A percentile compares a stretch with the other conserved stretches of the same genome.
Conservation (phyloP, 495 filamentous ascomycete genomes). For the Geopyxis carbonaria region DNA sequence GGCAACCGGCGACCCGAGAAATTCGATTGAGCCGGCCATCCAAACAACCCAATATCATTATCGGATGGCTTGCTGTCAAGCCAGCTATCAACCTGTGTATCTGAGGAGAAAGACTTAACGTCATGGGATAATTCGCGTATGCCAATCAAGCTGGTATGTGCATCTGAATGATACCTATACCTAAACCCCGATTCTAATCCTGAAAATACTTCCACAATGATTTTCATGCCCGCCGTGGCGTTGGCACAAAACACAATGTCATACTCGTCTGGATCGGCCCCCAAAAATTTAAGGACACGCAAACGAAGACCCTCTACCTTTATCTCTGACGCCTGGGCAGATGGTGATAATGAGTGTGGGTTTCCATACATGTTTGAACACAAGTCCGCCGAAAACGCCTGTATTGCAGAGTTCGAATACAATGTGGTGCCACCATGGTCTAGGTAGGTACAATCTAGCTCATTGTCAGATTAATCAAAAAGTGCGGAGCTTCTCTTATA, state of each 20-base stretch:
- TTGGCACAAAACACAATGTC: slow-evolving; percentile 87
- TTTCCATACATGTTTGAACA: slow-evolving; percentile 71
- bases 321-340: slow-evolving; percentile 58
- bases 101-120: slow-evolving; percentile 47
- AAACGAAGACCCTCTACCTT: slow-evolving; percentile 62
- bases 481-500: background rate
- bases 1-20: slow-evolving; percentile 74
- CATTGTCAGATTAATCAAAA: slow-evolving; percentile 1
- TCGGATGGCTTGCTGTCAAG: slow-evolving; percentile 25
- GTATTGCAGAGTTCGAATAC: slow-evolving; percentile 65
- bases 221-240: slow-evolving; percentile 77
- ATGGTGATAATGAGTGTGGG: slow-evolving; percentile 70
- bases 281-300: slow-evolving; percentile 58
- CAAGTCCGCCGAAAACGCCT: slow-evolving; percentile 58
- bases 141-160: slow-evolving; percentile 80
- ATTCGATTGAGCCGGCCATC: slow-evolving; percentile 84
- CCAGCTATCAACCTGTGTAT: slow-evolving; percentile 55
- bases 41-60: slow-evolving; percentile 41
- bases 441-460: slow-evolving; percentile 62
- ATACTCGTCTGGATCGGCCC: slow-evolving; percentile 66
- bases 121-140: slow-evolving; percentile 52
- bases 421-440: slow-evolving; percentile 85
- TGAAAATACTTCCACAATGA: slow-evolving; percentile 59
- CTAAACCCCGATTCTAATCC: slow-evolving; percentile 49
- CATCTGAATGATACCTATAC: slow-evolving; percentile 68